Evolutionary conservation across 1,284 basidiomycete species (phyloP).

Genomic region (Puccinia brachypodii): DNA sequence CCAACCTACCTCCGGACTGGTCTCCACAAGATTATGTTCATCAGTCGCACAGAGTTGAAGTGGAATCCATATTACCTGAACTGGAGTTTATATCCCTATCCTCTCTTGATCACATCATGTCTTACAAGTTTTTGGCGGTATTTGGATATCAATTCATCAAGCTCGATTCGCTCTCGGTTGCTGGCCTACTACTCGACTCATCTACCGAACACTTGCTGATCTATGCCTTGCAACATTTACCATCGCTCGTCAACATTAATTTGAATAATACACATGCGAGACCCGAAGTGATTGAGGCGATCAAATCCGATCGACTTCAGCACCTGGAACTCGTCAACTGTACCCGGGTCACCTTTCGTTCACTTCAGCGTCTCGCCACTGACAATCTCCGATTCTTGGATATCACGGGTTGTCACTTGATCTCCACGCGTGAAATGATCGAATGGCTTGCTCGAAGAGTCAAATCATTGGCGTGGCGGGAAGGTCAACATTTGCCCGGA

Average conservation of each 20-base stretch:
- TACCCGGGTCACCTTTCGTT: constrained; percentile 7
- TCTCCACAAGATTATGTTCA: neutral
- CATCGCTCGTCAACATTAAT: constrained; percentile 24
- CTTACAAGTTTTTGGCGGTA: constrained; percentile 21
- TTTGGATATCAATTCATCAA: constrained; percentile 23
- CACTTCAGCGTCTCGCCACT: neutral
- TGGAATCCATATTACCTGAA: constrained; percentile 13
- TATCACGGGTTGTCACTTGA: constrained; percentile 31
- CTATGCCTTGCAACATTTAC: constrained; percentile 7
- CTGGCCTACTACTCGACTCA: constrained; percentile 7
- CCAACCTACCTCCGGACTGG: constrained; percentile 4
- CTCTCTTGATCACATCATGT: neutral
- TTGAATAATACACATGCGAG: constrained; percentile 1
- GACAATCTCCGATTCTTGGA: constrained; percentile 14
- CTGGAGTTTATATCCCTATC: constrained; percentile 16
- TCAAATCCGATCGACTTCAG: constrained; percentile 8
- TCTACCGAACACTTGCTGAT: constrained; percentile 8
- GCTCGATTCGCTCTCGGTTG: constrained; percentile 32
- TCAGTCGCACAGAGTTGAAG: neutral
- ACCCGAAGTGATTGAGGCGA: constrained; percentile 4
- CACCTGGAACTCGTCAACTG: constrained; percentile 23
- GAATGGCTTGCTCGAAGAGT: constrained; percentile 26
- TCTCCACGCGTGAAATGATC: constrained; percentile 30
- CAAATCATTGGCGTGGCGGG: neutral
- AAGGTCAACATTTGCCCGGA: neutral